Evolutionary conservation across 2,329 filamentous ascomycete genomes (phyloP).

Genomic region (Sordariomycetes sp.): DNA sequence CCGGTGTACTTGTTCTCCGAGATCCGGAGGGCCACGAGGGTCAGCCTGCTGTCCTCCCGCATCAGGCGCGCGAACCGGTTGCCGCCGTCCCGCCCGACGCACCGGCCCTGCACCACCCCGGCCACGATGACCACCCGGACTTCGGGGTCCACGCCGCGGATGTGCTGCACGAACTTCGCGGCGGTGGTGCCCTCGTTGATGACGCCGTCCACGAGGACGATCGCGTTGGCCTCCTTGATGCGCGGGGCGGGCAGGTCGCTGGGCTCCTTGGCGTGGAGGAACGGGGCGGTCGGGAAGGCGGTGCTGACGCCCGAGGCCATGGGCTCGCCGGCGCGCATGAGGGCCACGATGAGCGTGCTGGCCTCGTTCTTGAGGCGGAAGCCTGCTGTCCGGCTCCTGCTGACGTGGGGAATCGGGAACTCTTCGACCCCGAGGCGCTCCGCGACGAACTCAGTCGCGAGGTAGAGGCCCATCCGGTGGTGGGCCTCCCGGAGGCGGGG

Average conservation of each 20-base stretch:
- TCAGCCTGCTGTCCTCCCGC: slow-evolving; percentile 12
- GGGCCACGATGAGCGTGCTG: slow-evolving; percentile 39
- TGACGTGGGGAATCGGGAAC: slow-evolving; percentile 38
- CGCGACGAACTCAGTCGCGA: slow-evolving; percentile 37
- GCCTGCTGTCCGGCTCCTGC: slow-evolving; percentile 29
- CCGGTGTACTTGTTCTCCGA: slow-evolving; percentile 48
- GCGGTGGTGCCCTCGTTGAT: not conserved
- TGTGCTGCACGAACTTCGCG: not conserved
- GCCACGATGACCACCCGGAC: no score
- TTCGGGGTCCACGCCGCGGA: slow-evolving; percentile 9
- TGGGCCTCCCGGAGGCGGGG: slow-evolving; percentile 37
- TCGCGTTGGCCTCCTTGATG: not conserved
- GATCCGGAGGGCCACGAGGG: slow-evolving; percentile 38
- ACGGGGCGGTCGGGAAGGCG: slow-evolving; percentile 37
- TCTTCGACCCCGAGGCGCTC: slow-evolving; percentile 37
- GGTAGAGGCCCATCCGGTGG: slow-evolving; percentile 35
- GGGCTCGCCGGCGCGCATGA: slow-evolving; percentile 55
- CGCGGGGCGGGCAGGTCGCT: slow-evolving; percentile 23
- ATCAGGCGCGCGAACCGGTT: slow-evolving; percentile 10
- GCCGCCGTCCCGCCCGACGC: no score
- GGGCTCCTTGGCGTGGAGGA: slow-evolving; percentile 31
- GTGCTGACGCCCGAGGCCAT: slow-evolving; percentile 49
- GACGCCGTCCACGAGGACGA: not conserved
- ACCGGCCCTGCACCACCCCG: no score
- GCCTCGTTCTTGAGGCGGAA: slow-evolving; percentile 34